phyloP scores from a whole-genome alignment of 1,139 yeast species.

The Candida labiduridarum region DNA sequence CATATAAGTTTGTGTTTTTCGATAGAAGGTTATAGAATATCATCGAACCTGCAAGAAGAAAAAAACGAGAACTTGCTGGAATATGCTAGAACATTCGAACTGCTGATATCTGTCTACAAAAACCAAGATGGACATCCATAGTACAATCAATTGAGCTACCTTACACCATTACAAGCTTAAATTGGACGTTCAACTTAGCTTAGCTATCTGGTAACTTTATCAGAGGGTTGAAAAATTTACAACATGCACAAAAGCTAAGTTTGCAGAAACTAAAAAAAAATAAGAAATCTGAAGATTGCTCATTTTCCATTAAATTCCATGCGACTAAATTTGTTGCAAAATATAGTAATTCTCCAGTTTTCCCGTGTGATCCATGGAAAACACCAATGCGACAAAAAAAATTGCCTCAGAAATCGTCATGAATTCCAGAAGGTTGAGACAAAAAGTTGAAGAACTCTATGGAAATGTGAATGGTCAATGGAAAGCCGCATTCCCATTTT shows the following conservation, averaged over 20 bases:
- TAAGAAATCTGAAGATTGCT: not conserved
- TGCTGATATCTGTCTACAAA: not conserved
- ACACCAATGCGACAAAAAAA: not conserved
- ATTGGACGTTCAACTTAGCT: no score
- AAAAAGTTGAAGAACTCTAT: not conserved
- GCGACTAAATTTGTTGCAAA: not conserved
- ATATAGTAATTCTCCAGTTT: not conserved
- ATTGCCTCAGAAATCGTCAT: not conserved
- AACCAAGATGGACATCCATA: not conserved
- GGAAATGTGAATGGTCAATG: not conserved
- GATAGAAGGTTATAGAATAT: not conserved
- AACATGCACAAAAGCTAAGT: not conserved
- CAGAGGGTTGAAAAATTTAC: no score
- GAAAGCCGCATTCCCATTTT: not conserved
- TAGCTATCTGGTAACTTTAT: no score
- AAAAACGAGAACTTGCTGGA: not conserved
- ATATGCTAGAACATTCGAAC: not conserved
- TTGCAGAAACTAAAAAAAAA: not conserved
- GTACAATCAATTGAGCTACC: not conserved
- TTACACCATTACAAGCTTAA: not conserved
- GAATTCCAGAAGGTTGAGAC: not conserved
- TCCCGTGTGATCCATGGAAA: not conserved
- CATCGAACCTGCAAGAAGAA: not conserved
- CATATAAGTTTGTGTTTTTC: conserved; percentile 2
- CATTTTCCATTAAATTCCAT: not conserved